A percentile compares a stretch with the other conserved stretches of the same genome.
Conservation (phyloP, 331 rosid genomes). For the Spiraea crenata region DNA sequence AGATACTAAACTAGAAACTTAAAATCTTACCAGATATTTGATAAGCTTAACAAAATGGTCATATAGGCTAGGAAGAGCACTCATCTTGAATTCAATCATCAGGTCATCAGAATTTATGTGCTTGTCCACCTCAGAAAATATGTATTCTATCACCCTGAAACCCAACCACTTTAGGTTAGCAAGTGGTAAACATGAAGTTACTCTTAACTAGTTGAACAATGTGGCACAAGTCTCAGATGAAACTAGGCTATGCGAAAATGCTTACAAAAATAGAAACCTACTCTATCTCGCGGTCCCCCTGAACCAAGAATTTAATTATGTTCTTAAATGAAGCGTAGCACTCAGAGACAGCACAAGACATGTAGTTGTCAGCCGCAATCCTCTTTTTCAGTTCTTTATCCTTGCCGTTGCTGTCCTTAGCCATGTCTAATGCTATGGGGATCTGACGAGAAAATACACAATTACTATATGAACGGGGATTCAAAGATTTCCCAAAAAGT, state of each 20-base stretch:
- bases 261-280: constrained; percentile 35
- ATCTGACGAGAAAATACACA: constrained; percentile 46
- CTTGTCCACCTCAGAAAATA: constrained; percentile 70
- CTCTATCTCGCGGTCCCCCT: constrained; percentile 68
- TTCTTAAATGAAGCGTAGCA: constrained; percentile 92
- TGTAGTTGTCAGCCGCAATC: constrained; percentile 65
- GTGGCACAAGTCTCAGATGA: background rate
- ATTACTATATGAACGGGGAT: constrained; percentile 19
- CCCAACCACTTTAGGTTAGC: constrained; percentile 5
- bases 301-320: constrained; percentile 75
- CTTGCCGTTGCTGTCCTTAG: constrained; percentile 97
- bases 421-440: constrained; percentile 98
- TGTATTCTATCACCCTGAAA: constrained; percentile 64
- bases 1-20: background rate
- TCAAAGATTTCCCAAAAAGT: constrained; percentile 17
- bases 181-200: background rate
- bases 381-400: constrained; percentile 83
- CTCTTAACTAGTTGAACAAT: background rate
- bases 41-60: constrained; percentile 68
- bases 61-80: constrained; percentile 89
- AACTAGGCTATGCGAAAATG: background rate
- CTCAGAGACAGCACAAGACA: constrained; percentile 94
- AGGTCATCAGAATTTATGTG: constrained; percentile 34
- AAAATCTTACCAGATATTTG: constrained; percentile 57
- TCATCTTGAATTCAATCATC: constrained; percentile 67